Base-by-base conservation (phyloP, 2,329 filamentous ascomycete species). In the Dactylonectria macrodidyma region DNA sequence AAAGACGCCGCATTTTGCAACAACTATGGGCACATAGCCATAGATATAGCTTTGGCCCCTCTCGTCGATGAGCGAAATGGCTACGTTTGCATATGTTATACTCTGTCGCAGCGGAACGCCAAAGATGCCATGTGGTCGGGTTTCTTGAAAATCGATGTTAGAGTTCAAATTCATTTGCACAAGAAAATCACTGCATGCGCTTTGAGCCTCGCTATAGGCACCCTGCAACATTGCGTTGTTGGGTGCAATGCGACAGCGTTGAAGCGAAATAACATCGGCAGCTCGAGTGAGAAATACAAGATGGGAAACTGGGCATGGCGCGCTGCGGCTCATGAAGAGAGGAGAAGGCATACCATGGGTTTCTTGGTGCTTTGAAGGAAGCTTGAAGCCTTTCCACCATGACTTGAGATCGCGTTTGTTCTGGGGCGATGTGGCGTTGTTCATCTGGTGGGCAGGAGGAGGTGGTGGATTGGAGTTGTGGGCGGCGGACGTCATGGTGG, bases 341-440 rank as follows among this genome's bases (percentile, higher is more conserved):
- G 59, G 24, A 34, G 47, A 36, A 64, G 57, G 56, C 71, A 64
- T 87, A 90, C 89, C 88, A 77, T 85, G 82, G 58, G 83, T 75
- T 72, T 90, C 88, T 62, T 89, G 86, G 66, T 86, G 85, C 76
- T 86, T 89, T 44, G 85, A 82, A 52, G 88, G 85, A 61, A 93
- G 89, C 84, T 96, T 96, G 84, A 99, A 98, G 76, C 92, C 91
- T 83, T 95, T 97, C 96, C 96, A 98, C 96, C 96, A 99, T 67
- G 93, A 97, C 75, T 95, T 93, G 75, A 98, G 86, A 80, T 97
- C 95, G 80, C 94, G 91, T 84, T 93, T 97, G 73, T 91, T 94
- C 34, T 94, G 94, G 62, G 93, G 93, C 48, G 93, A 94, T 79
- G 87, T 79, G 79, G 86, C 77, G 81, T 83, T 81, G 78, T 81